Percentiles rank a stretch among this genome's conserved stretches.
These are phyloP conservation scores for Rhizomucor miehei DNA, from an alignment of 371 early-diverging fungal genomes.

Conservation along the genomic window DNA sequence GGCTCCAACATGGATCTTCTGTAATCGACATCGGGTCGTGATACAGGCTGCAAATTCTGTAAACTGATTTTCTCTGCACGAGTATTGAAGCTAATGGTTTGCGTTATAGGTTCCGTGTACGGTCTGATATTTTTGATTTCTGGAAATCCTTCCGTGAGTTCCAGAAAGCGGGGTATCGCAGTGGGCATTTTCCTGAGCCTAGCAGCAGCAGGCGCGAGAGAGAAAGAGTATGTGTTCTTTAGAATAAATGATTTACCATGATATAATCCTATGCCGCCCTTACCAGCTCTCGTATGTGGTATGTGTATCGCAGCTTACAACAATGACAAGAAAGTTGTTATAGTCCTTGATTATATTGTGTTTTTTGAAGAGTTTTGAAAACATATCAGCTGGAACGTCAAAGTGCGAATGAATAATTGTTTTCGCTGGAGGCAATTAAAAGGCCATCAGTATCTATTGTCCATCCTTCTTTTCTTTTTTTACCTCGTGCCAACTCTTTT, in stretches of 20 bases:
- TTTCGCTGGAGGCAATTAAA: too few relatives aligned
- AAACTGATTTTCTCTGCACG: constrained; percentile 18
- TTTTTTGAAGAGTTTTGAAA: constrained; percentile 20
- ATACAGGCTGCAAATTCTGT: constrained; percentile 6
- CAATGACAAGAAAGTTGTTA: constrained; percentile 19
- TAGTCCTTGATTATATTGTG: constrained; percentile 17
- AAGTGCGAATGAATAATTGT: neutral
- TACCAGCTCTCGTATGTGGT: constrained; percentile 33
- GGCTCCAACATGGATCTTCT: constrained; percentile 15
- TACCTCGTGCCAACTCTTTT: constrained; percentile 38
- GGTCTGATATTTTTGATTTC: constrained; percentile 21
- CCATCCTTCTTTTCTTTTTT: neutral
- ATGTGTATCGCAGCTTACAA: constrained; percentile 13
- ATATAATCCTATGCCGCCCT: neutral
- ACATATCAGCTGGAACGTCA: constrained; percentile 2
- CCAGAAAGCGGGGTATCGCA: constrained; percentile 24
- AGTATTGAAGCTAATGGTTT: constrained; percentile 14
- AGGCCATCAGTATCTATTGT: too few relatives aligned
- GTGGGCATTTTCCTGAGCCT: constrained; percentile 35
- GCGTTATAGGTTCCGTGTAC: constrained; percentile 10
- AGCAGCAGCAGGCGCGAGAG: neutral
- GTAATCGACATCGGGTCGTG: constrained; percentile 2
- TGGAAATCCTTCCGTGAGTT: constrained; percentile 18
- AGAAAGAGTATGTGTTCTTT: too few relatives aligned
- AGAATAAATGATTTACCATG: constrained; percentile 3